These are phyloP conservation scores for Pyrrhoderma noxium DNA, from an alignment of 1,284 basidiomycete genomes.

Conservation along the genomic window DNA sequence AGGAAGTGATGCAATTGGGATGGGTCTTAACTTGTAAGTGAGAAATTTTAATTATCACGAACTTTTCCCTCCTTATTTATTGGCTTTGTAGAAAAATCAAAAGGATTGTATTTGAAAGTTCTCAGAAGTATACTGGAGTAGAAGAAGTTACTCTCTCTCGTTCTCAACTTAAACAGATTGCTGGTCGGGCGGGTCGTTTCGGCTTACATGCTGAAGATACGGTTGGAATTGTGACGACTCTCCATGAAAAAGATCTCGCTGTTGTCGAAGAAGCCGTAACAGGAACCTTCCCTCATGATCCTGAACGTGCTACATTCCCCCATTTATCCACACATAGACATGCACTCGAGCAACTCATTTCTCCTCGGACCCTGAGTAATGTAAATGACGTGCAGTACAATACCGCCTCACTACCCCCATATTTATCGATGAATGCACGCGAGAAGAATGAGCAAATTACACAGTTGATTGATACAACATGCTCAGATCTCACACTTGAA, in stretches of 20 bases:
- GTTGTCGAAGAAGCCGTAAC: slow-evolving; percentile 43
- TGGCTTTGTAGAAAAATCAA: slow-evolving; percentile 70
- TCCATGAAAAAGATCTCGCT: slow-evolving; percentile 60
- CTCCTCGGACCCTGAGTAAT: background rate
- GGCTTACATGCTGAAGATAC: slow-evolving; percentile 51
- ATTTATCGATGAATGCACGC: slow-evolving; percentile 16
- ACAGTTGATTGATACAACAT: slow-evolving; percentile 24
- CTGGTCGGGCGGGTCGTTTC: slow-evolving; percentile 90
- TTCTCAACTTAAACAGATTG: slow-evolving; percentile 94
- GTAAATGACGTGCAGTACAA: slow-evolving; percentile 9
- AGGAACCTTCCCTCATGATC: slow-evolving; percentile 31
- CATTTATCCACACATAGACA: slow-evolving; percentile 3
- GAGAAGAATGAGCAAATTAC: slow-evolving; percentile 10
- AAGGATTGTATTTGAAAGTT: slow-evolving; percentile 76
- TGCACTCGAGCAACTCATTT: slow-evolving; percentile 14
- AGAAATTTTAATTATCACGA: background rate
- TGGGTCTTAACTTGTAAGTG: slow-evolving; percentile 91
- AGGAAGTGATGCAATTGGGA: slow-evolving; percentile 90
- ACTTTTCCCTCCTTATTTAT: background rate
- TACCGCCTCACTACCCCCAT: background rate
- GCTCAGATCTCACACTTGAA: slow-evolving; percentile 23
- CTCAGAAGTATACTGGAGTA: slow-evolving; percentile 71
- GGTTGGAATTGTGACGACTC: slow-evolving; percentile 63
- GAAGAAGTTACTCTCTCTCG: slow-evolving; percentile 50
- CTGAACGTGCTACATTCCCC: slow-evolving; percentile 30